Evolutionary conservation across 306 rosid genomes (phyloP).

Genomic region (Castanea mollissima): DNA sequence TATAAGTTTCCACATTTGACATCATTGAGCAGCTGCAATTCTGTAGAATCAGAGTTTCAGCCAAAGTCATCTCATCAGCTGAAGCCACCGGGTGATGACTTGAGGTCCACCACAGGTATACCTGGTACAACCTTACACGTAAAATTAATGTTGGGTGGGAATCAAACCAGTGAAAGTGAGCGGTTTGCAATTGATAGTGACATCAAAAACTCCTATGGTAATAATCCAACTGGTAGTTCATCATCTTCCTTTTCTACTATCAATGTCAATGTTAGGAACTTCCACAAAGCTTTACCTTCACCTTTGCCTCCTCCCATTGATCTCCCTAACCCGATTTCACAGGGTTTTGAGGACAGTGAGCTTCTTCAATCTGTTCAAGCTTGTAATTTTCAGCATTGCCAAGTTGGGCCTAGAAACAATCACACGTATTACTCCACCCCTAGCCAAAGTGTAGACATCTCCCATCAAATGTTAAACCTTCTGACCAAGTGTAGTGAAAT

Average conservation of each 20-base stretch:
- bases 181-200: neutral
- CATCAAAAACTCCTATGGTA: neutral
- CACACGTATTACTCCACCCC: neutral
- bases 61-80: neutral
- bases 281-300: neutral
- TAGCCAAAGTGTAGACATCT: conserved; percentile 5
- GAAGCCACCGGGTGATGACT: neutral
- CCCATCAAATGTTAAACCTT: neutral
- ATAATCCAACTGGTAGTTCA: neutral
- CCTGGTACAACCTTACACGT: neutral
- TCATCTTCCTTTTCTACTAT: neutral
- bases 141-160: neutral
- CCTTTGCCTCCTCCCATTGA: neutral
- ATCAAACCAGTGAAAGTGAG: neutral
- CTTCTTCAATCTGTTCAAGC: neutral
- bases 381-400: neutral
- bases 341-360: neutral
- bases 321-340: neutral
- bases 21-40: neutral
- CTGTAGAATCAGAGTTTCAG: neutral
- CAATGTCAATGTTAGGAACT: neutral
- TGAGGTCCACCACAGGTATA: neutral
- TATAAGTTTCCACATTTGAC: neutral
- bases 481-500: neutral
- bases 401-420: neutral